Conservation (phyloP, 352 stramenopile species). For the Pythium insidiosum region DNA sequence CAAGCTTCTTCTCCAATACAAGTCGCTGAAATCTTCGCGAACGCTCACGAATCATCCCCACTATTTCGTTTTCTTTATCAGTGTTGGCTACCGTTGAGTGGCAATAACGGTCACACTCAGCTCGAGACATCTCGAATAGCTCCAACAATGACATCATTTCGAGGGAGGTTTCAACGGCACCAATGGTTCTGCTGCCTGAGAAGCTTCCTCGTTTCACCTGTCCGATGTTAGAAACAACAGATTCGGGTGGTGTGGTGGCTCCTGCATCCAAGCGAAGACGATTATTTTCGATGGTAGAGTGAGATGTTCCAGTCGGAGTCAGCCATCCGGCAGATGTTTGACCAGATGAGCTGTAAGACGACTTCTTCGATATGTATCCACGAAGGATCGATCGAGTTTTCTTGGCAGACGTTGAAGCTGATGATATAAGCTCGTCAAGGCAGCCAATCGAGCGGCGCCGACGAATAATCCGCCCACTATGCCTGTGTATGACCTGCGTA, state of each 20-base stretch:
- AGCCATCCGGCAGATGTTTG: conserved; percentile 1
- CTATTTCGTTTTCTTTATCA: conserved; percentile 78
- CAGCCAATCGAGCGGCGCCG: conserved; percentile 67
- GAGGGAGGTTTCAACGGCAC: background rate
- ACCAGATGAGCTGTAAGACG: background rate
- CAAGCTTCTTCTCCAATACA: conserved; percentile 59
- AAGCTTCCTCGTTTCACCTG: conserved; percentile 7
- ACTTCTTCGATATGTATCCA: conserved; percentile 18
- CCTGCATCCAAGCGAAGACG: too few relatives aligned
- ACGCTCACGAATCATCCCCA: conserved; percentile 68
- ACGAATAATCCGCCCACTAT: conserved; percentile 32
- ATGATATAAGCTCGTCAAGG: conserved; percentile 41
- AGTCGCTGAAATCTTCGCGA: conserved; percentile 57
- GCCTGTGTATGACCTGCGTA: conserved; percentile 1
- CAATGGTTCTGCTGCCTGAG: too few relatives aligned
- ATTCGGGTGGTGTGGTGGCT: conserved; percentile 1
- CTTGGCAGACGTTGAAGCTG: conserved; percentile 25
- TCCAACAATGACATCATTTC: conserved; percentile 33
- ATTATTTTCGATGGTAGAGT: conserved; percentile 29
- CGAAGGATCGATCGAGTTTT: conserved; percentile 42
- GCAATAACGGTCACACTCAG: conserved; percentile 67
- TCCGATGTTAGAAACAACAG: background rate
- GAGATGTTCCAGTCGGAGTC: too few relatives aligned
- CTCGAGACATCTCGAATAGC: conserved; percentile 53
- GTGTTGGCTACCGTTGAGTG: conserved; percentile 43